Percentiles rank a stretch among this genome's conserved stretches.
phyloP scores from a whole-genome alignment of 257 asterid genomes.

The Solanum infundibuliforme region DNA sequence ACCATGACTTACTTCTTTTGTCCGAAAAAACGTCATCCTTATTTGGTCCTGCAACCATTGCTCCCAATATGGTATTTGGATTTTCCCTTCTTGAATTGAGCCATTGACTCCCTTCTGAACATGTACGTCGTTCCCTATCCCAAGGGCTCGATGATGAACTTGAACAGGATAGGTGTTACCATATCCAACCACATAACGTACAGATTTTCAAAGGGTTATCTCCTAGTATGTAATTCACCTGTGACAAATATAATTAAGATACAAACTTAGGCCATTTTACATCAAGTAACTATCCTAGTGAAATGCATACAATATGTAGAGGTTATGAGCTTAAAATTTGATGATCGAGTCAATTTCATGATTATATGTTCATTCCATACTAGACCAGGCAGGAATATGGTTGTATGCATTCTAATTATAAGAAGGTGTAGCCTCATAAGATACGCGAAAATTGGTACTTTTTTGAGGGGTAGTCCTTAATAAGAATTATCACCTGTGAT shows the following conservation, averaged over 20 bases:
- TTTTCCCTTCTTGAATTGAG: constrained; percentile 15
- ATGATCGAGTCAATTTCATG: background rate
- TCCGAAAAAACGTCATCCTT: constrained; percentile 25
- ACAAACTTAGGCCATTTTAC: background rate
- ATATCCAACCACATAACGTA: constrained; percentile 46
- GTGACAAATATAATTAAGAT: background rate
- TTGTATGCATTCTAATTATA: background rate
- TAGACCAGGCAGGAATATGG: background rate
- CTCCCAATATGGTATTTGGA: constrained; percentile 36
- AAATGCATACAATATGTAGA: background rate
- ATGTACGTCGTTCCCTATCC: constrained; percentile 18
- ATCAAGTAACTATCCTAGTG: background rate
- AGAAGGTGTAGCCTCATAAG: background rate
- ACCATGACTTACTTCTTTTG: constrained; percentile 23
- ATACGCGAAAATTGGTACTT: background rate
- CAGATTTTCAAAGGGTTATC: constrained; percentile 46
- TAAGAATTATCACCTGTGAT: constrained; percentile 29
- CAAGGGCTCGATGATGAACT: constrained; percentile 49
- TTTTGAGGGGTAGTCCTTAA: background rate
- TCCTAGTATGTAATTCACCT: constrained; percentile 53
- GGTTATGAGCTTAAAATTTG: background rate
- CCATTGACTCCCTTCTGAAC: constrained; percentile 32
- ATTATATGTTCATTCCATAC: background rate
- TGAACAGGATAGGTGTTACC: constrained; percentile 30
- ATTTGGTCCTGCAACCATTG: constrained; percentile 58